Evolutionary conservation across 1,284 basidiomycete genomes (phyloP).

Genomic region (Thelephora terrestris): DNA sequence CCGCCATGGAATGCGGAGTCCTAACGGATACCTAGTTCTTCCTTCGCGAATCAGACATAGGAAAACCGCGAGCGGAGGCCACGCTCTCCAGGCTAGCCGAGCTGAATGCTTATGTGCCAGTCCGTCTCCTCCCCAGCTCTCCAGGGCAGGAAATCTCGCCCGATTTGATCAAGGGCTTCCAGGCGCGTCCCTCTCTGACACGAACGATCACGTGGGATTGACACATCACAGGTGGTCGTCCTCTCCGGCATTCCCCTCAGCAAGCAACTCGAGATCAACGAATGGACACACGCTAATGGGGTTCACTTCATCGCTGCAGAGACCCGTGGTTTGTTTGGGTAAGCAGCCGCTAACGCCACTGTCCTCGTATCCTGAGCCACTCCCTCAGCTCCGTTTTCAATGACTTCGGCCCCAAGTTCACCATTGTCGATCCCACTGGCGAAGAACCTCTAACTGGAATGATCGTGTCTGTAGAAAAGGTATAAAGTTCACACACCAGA

Average conservation of each 20-base stretch:
- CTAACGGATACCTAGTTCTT: conserved; percentile 64
- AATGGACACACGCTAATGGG: conserved; percentile 83
- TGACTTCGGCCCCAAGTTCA: conserved; percentile 93
- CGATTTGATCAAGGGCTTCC: conserved; percentile 79
- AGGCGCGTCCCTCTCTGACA: conserved; percentile 41
- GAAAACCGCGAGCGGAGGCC: conserved; percentile 79
- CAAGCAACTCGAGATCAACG: conserved; percentile 92
- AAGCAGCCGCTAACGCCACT: conserved; percentile 19
- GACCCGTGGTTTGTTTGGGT: conserved; percentile 94
- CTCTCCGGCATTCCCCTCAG: conserved; percentile 70
- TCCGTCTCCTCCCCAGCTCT: conserved; percentile 66
- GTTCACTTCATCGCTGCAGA: conserved; percentile 92
- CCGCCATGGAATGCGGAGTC: conserved; percentile 1
- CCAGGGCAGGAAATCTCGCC: conserved; percentile 66
- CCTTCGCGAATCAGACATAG: conserved; percentile 81
- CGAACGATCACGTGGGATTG: background rate
- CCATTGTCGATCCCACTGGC: conserved; percentile 91
- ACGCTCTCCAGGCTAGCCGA: conserved; percentile 89
- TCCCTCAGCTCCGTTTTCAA: conserved; percentile 77
- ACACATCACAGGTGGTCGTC: conserved; percentile 64
- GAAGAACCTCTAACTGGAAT: conserved; percentile 92
- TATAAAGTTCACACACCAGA: conserved; percentile 18
- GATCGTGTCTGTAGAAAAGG: conserved; percentile 87
- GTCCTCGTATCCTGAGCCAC: conserved; percentile 15
- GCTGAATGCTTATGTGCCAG: conserved; percentile 94